Conservation (phyloP, 306 rosid genomes). For the Astragalus membranaceus region DNA sequence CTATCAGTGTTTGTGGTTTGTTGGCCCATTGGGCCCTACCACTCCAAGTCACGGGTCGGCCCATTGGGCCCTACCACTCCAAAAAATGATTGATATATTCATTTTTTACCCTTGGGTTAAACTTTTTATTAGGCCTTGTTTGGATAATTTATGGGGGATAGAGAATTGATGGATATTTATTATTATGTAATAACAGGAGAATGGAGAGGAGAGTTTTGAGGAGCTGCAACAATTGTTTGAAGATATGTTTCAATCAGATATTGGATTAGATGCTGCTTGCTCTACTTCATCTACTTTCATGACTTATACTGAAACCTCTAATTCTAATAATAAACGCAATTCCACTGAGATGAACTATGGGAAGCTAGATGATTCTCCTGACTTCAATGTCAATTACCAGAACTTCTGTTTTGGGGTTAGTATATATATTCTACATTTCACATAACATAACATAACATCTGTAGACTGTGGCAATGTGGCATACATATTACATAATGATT, state of each 20-base stretch:
- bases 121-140: too few relatives aligned
- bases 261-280: constrained; percentile 27
- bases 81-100: neutral
- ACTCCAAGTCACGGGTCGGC: too few relatives aligned
- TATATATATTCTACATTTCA: constrained; percentile 4
- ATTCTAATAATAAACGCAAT: constrained; percentile 61
- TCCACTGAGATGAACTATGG: constrained; percentile 45
- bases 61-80: too few relatives aligned
- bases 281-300: constrained; percentile 38
- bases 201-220: constrained; percentile 75
- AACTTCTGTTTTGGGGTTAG: constrained; percentile 82
- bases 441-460: neutral
- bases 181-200: constrained; percentile 38
- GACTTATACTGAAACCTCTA: constrained; percentile 31
- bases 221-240: constrained; percentile 74
- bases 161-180: neutral
- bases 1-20: neutral
- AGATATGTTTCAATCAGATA: constrained; percentile 65
- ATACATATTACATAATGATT: too few relatives aligned
- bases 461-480: too few relatives aligned
- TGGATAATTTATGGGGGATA: too few relatives aligned
- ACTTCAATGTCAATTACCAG: constrained; percentile 31
- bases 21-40: too few relatives aligned
- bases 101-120: too few relatives aligned
- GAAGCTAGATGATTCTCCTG: constrained; percentile 30